Evolutionary conservation across 768 basidiomycete genomes (phyloP).

Genomic region (Rhodosporidiobolus odoratus): DNA sequence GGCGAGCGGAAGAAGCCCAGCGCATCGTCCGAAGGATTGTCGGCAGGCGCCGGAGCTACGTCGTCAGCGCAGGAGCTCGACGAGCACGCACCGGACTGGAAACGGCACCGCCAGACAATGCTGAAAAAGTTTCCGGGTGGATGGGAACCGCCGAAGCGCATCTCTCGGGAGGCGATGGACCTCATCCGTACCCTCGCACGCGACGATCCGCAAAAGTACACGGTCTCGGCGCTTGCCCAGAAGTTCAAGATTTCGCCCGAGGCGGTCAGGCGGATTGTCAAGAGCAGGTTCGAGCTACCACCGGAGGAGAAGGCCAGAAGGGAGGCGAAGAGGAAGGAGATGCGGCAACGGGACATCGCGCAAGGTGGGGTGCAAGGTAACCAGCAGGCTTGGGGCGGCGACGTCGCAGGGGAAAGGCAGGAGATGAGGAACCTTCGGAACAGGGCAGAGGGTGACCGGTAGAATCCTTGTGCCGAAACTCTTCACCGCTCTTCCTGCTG

Average conservation of each 20-base stretch:
- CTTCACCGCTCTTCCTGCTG: too few relatives aligned
- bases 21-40: too few relatives aligned
- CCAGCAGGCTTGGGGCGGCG: conserved; percentile 25
- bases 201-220: conserved; percentile 61
- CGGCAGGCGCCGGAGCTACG: background rate
- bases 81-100: conserved; percentile 8
- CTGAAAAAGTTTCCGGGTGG: conserved; percentile 1
- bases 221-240: conserved; percentile 63
- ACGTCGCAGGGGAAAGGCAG: conserved; percentile 32
- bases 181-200: conserved; percentile 64
- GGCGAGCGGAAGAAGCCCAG: background rate
- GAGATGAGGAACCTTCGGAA: conserved; percentile 24
- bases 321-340: conserved; percentile 39
- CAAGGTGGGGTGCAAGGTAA: conserved; percentile 11
- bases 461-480: too few relatives aligned
- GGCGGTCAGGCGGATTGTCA: conserved; percentile 71
- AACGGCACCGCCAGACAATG: background rate
- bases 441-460: background rate
- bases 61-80: too few relatives aligned
- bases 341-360: conserved; percentile 13
- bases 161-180: conserved; percentile 79
- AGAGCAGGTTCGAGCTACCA: conserved; percentile 65
- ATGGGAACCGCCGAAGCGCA: conserved; percentile 73
- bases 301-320: conserved; percentile 47
- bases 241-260: conserved; percentile 75